Base-by-base conservation (phyloP, 495 filamentous ascomycete genomes). In the Aspergillus hancockii region DNA sequence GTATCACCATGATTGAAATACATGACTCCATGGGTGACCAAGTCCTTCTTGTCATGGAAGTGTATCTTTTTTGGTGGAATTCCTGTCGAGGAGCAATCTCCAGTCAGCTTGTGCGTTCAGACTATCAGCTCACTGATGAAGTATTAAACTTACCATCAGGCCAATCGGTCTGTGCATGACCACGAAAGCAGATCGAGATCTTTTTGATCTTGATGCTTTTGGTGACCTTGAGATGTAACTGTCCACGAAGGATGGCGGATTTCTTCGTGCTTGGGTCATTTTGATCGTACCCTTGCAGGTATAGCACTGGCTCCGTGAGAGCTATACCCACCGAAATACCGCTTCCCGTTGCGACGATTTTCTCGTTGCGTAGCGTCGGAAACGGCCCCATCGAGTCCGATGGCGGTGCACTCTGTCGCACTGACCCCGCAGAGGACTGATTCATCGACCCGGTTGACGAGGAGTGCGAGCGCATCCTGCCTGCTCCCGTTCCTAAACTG, bases 141-240 rank as follows among this genome's bases (percentile, higher is more conserved):
- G 34, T 25, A 52, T 22, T 49, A 18, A 50, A 51, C 71, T 23
- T 74, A 90, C 88, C 94, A 79, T 98, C 94, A 21, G 95, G 94
- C 94, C 94, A 98, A 68, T 96, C 92, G 0, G 94, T 98, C 61
- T 88, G 86, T 3, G 92, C 88, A 68, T 88, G 88, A 18, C 93
- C 94, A 30, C 85, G 82, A 64, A 98, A 93, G 63, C 88, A 90
- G 50, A 98, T 77, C 6, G 89, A 90, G 30, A 98, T 84, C n/a
- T 92, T 87, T 79, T 96, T 97, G 59, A 98, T 88, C 77, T 98
- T 98, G 40, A 91, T 87, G 64, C 87, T 88, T 73, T 98, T 98
- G 41, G 88, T 88, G 10, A 97, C 82, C 60, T 87, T 87, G 52
- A 98, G 70, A 68, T 90, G 86, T 55, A 98, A 74, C 67, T 86